Evolutionary conservation across 2,329 filamentous ascomycete species (phyloP), one percentile per base, ranked within the genome.

Genomic region (Botrytis galanthina): DNA sequence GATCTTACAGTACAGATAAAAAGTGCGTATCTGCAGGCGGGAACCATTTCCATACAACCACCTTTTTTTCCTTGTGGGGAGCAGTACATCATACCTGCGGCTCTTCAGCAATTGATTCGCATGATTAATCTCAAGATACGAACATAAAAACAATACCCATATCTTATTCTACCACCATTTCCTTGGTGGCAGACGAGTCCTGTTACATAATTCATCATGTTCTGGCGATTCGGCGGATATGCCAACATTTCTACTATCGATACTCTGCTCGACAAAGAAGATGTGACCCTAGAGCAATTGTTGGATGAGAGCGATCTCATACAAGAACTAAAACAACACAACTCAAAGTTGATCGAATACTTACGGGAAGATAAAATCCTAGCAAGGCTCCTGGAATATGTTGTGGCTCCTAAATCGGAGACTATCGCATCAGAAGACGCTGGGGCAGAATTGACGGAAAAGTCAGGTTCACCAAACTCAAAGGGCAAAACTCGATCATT

Each of bases 201-300:
- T 70, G 73, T 78, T 68, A 78, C 77, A 75, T 80, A 80, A 78
- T 72, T 73, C 91, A 95, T 84, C 86, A 99, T 99, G 96, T 99
- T 99, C 85, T 99, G 96, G 96, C 92, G 95, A 85, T 99, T 98
- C 88, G 95, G 96, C 88, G 94, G 94, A 82, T 98, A 98, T 88
- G 93, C 95, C 87, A 97, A 94, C 88, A 92, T 97, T 84, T 98
- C 95, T 80, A 92, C 95, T 81, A 94, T 99, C 84, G 96, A 98
- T 84, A 94, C 92, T 79, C 93, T 99, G 81, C 94, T 99, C 82
- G 96, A 99, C 82, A 97, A 97, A 84, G 91, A 89, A 79, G 93
- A 97, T 84, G 95, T 98, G 82, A 94, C 93, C 70, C 91, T 98
- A 77, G 96, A 99, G 84, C 95, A 98, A 82, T 87, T 99, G 74